Base-by-base conservation (phyloP, 1,284 basidiomycete genomes). In the Microbotryomycetes sp. region DNA sequence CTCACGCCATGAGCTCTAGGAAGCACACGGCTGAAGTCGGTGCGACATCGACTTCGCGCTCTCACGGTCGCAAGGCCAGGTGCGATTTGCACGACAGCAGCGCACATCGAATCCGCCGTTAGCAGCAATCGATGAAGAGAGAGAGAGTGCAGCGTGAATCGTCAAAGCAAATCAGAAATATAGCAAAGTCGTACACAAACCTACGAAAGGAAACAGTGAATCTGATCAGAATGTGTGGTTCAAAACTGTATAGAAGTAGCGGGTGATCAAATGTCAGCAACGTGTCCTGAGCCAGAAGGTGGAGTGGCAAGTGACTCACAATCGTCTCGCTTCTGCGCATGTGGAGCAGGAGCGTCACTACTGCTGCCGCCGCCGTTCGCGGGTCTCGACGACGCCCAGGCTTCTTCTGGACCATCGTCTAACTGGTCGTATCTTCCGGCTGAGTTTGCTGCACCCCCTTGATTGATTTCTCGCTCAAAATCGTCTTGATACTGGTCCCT, bases 381-480 rank as follows among this genome's bases (percentile, higher is more conserved):
- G 6, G 63, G 53, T 23, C 36, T 30, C 9, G 58, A 30, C 30
- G 62, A 47, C 3, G 58, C 56, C 63, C 61, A 63, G 5, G 63
- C 63, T 6, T 52, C 23, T 46, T 48, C 42, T 47, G 65, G 62
- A 6, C 63, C 63, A 28, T 67, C 65, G 9, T 67, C 65, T 25
- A 67, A 65, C 53, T 58, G 23, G 54, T 67, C 66, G 45, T 62
- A 65, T 53, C 65, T 45, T 25, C 45, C 50, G 14, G 26, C n/a
- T n/a, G n/a, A n/a, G 23, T 5, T 31, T 19, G 48, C n/a, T 29
- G 42, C 25, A 31, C 15, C 7, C n/a, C 15, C 54, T n/a, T 46
- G 16, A 46, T 69, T 69, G 59, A 69, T 64, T 52, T 69, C 67
- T 46, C 65, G 48, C 57, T 69, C 67, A 48, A 64, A 69, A 5